Conservation (phyloP, 257 asterid genomes). For the Mentha longifolia region DNA sequence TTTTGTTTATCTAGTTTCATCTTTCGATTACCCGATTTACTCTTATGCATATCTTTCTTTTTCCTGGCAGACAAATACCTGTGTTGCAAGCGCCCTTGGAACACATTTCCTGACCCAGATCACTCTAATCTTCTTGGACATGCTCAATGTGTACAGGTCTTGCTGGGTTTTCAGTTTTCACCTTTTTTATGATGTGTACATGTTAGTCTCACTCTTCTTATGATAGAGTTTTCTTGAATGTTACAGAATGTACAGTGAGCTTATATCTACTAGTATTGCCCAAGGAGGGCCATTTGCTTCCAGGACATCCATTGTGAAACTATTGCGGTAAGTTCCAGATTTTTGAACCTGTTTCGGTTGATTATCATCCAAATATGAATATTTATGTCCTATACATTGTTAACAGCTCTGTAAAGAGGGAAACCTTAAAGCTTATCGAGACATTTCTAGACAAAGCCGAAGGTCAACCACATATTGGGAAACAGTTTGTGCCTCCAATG, state of each 20-base stretch:
- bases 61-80: conserved; percentile 84
- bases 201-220: conserved; percentile 4
- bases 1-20: no score
- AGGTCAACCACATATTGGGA: conserved; percentile 87
- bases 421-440: conserved; percentile 91
- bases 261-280: conserved; percentile 83
- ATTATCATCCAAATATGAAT: conserved; percentile 3
- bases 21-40: no score
- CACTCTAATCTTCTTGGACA: conserved; percentile 78
- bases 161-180: conserved; percentile 21
- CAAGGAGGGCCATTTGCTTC: conserved; percentile 99
- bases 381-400: conserved; percentile 12
- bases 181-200: neutral
- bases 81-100: conserved; percentile 92
- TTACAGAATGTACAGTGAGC: conserved; percentile 97
- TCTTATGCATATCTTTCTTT: neutral
- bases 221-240: conserved; percentile 36
- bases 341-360: conserved; percentile 5
- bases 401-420: conserved; percentile 96
- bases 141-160: conserved; percentile 98
- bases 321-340: conserved; percentile 67
- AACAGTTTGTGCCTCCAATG: conserved; percentile 96
- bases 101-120: conserved; percentile 89
- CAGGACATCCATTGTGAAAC: conserved; percentile 84
- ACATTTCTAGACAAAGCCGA: conserved; percentile 97